A percentile compares a stretch with the other conserved stretches of the same genome.
Evolutionary conservation across 257 asterid species (phyloP).

Genomic region (Lithospermum erythrorhizon): DNA sequence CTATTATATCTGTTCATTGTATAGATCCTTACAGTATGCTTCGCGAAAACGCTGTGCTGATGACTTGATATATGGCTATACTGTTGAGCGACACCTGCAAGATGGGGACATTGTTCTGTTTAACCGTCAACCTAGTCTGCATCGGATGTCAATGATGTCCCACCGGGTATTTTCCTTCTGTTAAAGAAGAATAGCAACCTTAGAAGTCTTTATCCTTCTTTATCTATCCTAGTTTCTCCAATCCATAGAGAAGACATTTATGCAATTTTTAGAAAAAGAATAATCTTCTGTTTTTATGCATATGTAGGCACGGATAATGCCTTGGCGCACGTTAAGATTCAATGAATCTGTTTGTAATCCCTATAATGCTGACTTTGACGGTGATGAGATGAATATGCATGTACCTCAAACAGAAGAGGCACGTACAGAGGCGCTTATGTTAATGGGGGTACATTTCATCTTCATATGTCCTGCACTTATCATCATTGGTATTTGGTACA

Average conservation of each 20-base stretch:
- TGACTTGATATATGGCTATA: conserved; percentile 65
- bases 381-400: conserved; percentile 99
- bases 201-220: neutral
- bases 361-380: conserved; percentile 96
- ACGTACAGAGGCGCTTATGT: conserved; percentile 85
- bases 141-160: conserved; percentile 94
- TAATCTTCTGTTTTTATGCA: neutral
- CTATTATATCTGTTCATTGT: conserved; percentile 13
- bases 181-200: neutral
- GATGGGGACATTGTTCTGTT: conserved; percentile 83
- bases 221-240: neutral
- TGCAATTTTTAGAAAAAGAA: neutral
- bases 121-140: conserved; percentile 94
- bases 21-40: conserved; percentile 50
- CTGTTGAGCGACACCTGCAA: conserved; percentile 82
- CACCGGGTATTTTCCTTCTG: conserved; percentile 54
- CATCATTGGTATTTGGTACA: neutral
- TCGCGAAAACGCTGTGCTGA: conserved; percentile 66
- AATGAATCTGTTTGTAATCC: conserved; percentile 99
- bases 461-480: neutral
- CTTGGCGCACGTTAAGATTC: conserved; percentile 96
- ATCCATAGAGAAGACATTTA: neutral
- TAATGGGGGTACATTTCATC: conserved; percentile 70
- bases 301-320: conserved; percentile 95
- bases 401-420: conserved; percentile 99